Evolutionary conservation across 2,329 filamentous ascomycete genomes (phyloP).

Genomic region (Botrytis paeoniae): DNA sequence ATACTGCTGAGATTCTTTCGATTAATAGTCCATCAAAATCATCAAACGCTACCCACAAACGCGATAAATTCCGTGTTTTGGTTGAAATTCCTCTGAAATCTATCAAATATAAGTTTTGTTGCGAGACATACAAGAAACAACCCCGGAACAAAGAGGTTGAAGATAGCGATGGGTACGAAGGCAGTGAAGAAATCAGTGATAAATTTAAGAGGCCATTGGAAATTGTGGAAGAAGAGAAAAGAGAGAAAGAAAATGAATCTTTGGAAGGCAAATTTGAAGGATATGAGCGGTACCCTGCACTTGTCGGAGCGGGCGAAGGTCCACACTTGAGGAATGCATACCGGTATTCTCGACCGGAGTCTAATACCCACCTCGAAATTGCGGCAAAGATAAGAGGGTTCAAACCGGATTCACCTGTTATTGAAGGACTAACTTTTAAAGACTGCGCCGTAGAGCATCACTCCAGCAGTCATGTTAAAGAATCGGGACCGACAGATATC

Average conservation of each 20-base stretch:
- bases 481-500: too few relatives aligned
- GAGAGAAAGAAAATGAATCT: neutral
- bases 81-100: neutral
- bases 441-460: neutral
- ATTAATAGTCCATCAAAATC: too few relatives aligned
- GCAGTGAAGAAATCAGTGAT: neutral
- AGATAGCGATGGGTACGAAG: neutral
- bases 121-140: neutral
- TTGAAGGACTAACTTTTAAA: neutral
- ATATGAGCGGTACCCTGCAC: neutral
- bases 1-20: too few relatives aligned
- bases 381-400: neutral
- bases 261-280: neutral
- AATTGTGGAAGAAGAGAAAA: neutral
- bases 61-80: too few relatives aligned
- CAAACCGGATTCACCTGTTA: neutral
- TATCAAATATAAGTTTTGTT: neutral
- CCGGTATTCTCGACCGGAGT: neutral
- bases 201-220: neutral
- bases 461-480: neutral
- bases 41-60: neutral
- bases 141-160: neutral
- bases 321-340: neutral
- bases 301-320: neutral
- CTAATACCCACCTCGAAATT: neutral